phyloP scores from a whole-genome alignment of 495 filamentous ascomycete genomes.

The Aspergillus nanangensis region DNA sequence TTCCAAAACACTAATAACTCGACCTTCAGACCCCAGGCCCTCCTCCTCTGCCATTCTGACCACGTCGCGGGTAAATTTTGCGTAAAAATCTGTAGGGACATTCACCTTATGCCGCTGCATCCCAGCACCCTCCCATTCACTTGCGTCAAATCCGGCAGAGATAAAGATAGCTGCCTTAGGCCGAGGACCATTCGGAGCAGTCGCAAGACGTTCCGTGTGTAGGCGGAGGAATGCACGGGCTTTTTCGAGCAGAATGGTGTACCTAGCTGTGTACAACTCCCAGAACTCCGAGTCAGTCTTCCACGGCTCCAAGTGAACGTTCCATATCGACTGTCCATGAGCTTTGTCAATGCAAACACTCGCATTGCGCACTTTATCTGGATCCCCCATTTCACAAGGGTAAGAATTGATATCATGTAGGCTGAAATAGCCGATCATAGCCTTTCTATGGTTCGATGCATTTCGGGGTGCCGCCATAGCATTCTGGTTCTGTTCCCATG shows the following conservation, averaged over 20 bases:
- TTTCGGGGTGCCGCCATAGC: conserved; percentile 55
- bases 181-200: conserved; percentile 43
- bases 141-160: conserved; percentile 94
- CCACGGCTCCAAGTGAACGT: conserved; percentile 90
- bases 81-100: conserved; percentile 95
- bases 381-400: conserved; percentile 85
- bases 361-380: conserved; percentile 85
- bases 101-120: conserved; percentile 96
- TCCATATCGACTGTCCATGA: conserved; percentile 91
- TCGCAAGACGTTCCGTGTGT: conserved; percentile 59
- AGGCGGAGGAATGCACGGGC: conserved; percentile 66
- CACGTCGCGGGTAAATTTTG: conserved; percentile 79
- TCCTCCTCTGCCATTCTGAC: conserved; percentile 78
- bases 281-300: conserved; percentile 80
- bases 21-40: conserved; percentile 68
- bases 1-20: conserved; percentile 89
- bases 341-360: conserved; percentile 89
- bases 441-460: conserved; percentile 66
- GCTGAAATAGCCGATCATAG: conserved; percentile 90
- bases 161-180: conserved; percentile 88
- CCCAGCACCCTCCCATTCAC: conserved; percentile 81
- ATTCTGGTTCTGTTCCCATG: conserved; percentile 78
- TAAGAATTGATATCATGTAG: conserved; percentile 97
- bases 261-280: conserved; percentile 74
- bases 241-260: conserved; percentile 71